Percentiles rank a stretch among this genome's conserved stretches.
These are phyloP conservation scores for Syzygium grande DNA, from an alignment of 345 rosid species.

Conservation along the genomic window DNA sequence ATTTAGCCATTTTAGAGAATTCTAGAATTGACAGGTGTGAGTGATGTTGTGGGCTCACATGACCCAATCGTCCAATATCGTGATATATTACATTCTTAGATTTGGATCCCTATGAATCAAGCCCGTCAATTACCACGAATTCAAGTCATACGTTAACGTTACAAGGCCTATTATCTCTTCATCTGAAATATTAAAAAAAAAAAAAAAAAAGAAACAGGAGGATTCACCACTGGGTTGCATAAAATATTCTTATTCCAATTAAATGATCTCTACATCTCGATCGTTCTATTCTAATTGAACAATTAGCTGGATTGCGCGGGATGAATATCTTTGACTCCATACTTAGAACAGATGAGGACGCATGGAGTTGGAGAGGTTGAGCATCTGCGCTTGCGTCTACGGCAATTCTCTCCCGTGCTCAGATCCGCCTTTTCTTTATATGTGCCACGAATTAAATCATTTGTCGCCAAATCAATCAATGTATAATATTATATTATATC, in stretches of 20 bases:
- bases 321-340: background rate
- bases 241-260: background rate
- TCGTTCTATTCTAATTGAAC: background rate
- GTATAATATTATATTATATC: background rate
- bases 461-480: background rate
- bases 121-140: background rate
- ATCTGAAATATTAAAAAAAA: no score
- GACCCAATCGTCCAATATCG: background rate
- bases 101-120: background rate
- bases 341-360: background rate
- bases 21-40: background rate
- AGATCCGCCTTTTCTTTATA: background rate
- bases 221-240: background rate
- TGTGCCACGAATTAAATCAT: background rate
- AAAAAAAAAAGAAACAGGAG: no score
- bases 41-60: background rate
- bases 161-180: background rate
- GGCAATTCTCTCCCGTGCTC: background rate
- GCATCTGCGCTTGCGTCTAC: background rate
- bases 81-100: background rate
- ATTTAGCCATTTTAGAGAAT: fast-evolving
- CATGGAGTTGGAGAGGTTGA: background rate
- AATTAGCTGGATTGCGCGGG: background rate
- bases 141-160: background rate
- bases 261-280: background rate